Percentiles rank a stretch among this genome's conserved stretches.
phyloP scores from a whole-genome alignment of 108 stramenopile species.

The Cyclotella cryptica region DNA sequence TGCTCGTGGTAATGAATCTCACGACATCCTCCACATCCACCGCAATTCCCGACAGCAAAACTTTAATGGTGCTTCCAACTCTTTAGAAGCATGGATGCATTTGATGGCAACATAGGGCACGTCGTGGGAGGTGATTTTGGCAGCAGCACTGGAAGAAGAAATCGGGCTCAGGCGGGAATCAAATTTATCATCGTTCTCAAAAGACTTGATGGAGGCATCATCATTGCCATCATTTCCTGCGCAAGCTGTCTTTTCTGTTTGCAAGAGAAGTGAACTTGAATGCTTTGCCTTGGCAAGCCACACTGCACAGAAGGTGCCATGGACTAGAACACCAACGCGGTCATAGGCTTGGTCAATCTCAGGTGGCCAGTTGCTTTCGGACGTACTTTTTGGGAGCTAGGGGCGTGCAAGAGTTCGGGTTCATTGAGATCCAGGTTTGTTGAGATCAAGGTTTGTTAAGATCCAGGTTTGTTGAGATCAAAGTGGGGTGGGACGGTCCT shows the following conservation, averaged over 20 bases:
- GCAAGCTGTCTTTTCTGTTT: too few relatives aligned
- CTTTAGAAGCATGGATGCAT: constrained; percentile 69
- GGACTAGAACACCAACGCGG: constrained; percentile 70
- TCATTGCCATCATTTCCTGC: constrained; percentile 36
- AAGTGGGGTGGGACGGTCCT: too few relatives aligned
- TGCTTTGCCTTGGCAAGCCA: constrained; percentile 71
- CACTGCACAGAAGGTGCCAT: constrained; percentile 75
- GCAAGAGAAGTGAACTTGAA: too few relatives aligned
- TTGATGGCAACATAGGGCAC: too few relatives aligned
- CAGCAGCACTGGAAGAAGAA: too few relatives aligned
- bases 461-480: too few relatives aligned
- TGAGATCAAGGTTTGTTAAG: too few relatives aligned
- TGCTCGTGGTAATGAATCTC: constrained; percentile 29
- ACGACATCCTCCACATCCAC: constrained; percentile 56
- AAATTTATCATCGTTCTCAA: constrained; percentile 20
- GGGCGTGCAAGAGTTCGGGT: too few relatives aligned
- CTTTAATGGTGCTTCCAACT: constrained; percentile 82
- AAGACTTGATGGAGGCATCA: constrained; percentile 39
- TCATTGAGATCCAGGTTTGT: too few relatives aligned
- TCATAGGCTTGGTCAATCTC: constrained; percentile 76
- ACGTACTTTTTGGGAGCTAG: too few relatives aligned
- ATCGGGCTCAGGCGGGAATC: too few relatives aligned
- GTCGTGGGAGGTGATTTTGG: too few relatives aligned
- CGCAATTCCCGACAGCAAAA: constrained; percentile 80
- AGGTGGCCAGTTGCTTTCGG: constrained; percentile 58